Base-by-base conservation (phyloP, 2,329 filamentous ascomycete species). In the Botrytis elliptica region DNA sequence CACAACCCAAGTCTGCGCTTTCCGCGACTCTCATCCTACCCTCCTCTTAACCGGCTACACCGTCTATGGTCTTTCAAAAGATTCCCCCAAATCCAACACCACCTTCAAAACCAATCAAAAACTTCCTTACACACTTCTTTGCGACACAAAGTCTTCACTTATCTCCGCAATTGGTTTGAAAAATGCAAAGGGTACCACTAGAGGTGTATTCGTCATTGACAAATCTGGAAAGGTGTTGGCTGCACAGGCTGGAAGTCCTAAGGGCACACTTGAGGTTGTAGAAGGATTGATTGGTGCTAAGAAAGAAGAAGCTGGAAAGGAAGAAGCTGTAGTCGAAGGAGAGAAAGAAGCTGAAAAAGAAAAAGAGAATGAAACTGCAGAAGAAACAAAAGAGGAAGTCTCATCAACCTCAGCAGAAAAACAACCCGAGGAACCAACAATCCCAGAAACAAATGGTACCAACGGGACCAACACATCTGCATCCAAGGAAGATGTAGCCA, bases 61-160 rank as follows among this genome's bases (percentile, higher is more conserved):
- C 81, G 94, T 99, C 84, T 98, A 93, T 82, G 96, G 96, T 73
- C 90, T 99, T 69, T 97, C 93, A 75, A 89, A 89, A 78, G 96
- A 98, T 85, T 92, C 91, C 66, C 90, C 94, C 79, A 97, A 96
- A 84, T 90, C 94, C 79, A 99, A 99, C 85, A 95, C 93, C 38
- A 93, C 90, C 64, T 99, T 98, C 88, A 92, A 94, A 84, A 91
- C 90, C 59, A 97, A 97, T 85, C 93, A 98, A 83, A 93, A 92
- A 76, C 88, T 98, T 71, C 93, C 92, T 8, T 99, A 97, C 83
- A 86, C 92, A 52, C 89, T 99, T 64, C 88, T 99, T 59, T 98
- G 95, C 84, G 95, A 99, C 82, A 88, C 91, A 9, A 84, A 85
- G 70, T 89, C 88, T 42, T 90, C 89, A 3, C 88, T 99, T 74